Base-by-base conservation (phyloP, 169 alveolate genomes). In the Eimeria nieschulzi region DNA sequence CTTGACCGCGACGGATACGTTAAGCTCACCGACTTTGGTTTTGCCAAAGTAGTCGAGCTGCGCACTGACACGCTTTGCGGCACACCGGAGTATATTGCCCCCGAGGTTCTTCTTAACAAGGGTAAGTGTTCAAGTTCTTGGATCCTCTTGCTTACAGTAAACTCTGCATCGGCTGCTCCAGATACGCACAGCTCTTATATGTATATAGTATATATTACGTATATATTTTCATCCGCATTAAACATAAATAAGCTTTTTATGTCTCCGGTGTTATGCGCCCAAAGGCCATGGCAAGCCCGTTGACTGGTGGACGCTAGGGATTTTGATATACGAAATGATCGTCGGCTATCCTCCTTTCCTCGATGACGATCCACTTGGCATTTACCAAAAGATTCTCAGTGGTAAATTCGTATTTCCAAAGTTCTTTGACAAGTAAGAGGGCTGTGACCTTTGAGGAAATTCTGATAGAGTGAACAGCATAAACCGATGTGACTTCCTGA, bases 61-160 rank as follows among this genome's bases (percentile, higher is more conserved):
- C 95, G 96, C 46, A 91, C 99, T 3, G 97, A 95, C 90, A 99
- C 99, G 26, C 97, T 98, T 46, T 99, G 99, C 78, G 99, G 99
- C 6, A 98, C 99, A 15, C 99, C 99, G 23, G 99, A 98, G 93
- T 99, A 99, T 95, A 96, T 99, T 64, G 99, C 99, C 0, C 99
- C 99, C 6, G 99, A 99, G 94, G 98, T 99, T 68, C 96, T 99
- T 23, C 95, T 98, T 39, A 97, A 97, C 94, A 94, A 96, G 59
- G 99, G 96, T 88, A 26, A 10, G 84, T 26, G 59, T 9, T n/a
- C 7, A 5, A 19, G 5, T 19, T 59, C n/a, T 59, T 33, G 46
- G 46, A 33, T 33, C 3, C 46, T 33, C 3, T 33, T 33, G 46
- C 46, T 33, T 33, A 33, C 46, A 72, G 25, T 9, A 17, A 5